Base-by-base conservation (phyloP, 2,329 filamentous ascomycete genomes). In the Endothia cerciana region DNA sequence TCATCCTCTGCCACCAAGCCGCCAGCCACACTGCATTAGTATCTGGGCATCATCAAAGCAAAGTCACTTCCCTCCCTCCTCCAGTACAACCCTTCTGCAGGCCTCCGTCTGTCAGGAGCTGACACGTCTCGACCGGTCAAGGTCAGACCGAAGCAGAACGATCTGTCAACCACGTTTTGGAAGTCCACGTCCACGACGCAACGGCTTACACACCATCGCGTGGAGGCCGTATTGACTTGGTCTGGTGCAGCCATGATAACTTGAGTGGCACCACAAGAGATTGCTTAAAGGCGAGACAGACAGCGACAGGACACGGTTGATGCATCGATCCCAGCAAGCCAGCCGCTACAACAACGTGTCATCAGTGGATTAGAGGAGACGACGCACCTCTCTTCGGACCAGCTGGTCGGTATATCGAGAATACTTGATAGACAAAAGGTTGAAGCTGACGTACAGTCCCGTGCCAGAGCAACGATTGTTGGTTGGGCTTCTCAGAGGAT, bases 111-210 rank as follows among this genome's bases (percentile, higher is more conserved):
- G 60, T 63, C 43, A 64, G 47, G 55, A n/a, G 56, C 60, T 45
- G 33, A 63, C 66, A 66, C 51, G 55, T 60, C 63, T 65, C 49
- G 13, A 56, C 62, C 65, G 47, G 59, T 60, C 41, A 17, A 28
- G 17, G 25, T n/a, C 28, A 33, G 19, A 10, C 28, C 25, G 43
- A 36, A 56, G 62, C 64, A 58, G 25, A 55, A 15, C 45, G 28
- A 45, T 53, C 59, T 43, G 63, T 68, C 60, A 63, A 63, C 51
- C 64, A 61, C 56, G 60, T 60, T 63, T 65, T 36, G 30, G 28
- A 22, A 3, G 49, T 36, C 51, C 40, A 45, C 49, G 28, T 25
- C 60, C 25, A 36, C 38, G 7, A 43, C 25, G 30, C 36, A 45
- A 45, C 51, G 47, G 47, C 33, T n/a, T 62, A 17, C 60, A 40